These are phyloP conservation scores for Penicillium hordei DNA, from an alignment of 2,329 filamentous ascomycete species.

Conservation along the genomic window DNA sequence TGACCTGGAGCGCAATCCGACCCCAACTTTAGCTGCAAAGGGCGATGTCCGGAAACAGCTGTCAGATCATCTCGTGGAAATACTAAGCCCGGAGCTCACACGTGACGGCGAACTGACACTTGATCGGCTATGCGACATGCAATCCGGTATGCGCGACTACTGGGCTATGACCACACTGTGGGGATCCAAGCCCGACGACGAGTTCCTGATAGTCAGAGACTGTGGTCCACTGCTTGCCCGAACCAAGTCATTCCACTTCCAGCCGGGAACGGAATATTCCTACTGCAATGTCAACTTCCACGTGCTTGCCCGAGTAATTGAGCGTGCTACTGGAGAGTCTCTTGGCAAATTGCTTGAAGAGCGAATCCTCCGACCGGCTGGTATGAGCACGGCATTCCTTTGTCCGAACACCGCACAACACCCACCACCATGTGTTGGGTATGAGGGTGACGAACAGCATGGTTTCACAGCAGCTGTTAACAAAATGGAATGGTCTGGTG, in stretches of 20 bases:
- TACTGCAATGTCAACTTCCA: slow-evolving; percentile 50
- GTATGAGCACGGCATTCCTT: slow-evolving; percentile 45
- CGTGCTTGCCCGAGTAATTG: slow-evolving; percentile 40
- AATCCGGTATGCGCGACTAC: slow-evolving; percentile 49
- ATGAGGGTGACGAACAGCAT: slow-evolving; percentile 42
- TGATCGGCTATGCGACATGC: slow-evolving; percentile 42
- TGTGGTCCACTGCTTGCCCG: slow-evolving; percentile 31
- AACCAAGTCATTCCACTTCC: slow-evolving; percentile 43
- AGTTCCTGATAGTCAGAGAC: slow-evolving; percentile 40
- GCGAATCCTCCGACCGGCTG: slow-evolving; percentile 43
- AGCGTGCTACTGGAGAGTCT: slow-evolving; percentile 38
- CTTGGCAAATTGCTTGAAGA: slow-evolving; percentile 40
- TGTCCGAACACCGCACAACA: slow-evolving; percentile 39
- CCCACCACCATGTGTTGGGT: slow-evolving; percentile 45
- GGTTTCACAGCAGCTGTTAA: slow-evolving; percentile 43
- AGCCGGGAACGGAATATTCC: slow-evolving; percentile 45
- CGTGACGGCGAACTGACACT: slow-evolving; percentile 35
- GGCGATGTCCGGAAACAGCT: slow-evolving; percentile 34
- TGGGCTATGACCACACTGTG: slow-evolving; percentile 48
- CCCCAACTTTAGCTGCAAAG: slow-evolving; percentile 28
- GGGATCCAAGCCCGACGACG: slow-evolving; percentile 43
- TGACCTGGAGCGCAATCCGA: slow-evolving; percentile 38
- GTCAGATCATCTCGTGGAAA: slow-evolving; percentile 25
- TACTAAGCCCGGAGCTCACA: slow-evolving; percentile 28
- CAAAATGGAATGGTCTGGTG: slow-evolving; percentile 49